Evolutionary conservation across 225 moss, liverwort and hornwort genomes (phyloP).

Genomic region (Pleurozium schreberi): DNA sequence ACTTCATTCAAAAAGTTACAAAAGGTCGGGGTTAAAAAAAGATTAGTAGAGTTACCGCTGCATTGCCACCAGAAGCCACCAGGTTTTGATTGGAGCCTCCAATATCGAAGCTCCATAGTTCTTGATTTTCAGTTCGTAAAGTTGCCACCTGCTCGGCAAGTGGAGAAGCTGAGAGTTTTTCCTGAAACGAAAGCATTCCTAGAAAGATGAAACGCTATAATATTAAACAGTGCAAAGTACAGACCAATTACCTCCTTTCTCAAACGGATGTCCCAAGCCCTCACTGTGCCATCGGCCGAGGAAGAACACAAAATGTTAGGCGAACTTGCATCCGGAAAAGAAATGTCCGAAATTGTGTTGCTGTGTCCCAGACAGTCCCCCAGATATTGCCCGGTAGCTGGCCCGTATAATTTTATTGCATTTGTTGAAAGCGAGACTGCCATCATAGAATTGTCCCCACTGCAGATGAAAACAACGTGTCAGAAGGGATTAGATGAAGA

Average conservation of each 20-base stretch:
- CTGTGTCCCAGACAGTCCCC: slow-evolving; percentile 77
- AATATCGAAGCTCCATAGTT: slow-evolving; percentile 82
- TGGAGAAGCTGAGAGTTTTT: neutral
- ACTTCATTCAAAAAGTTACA: neutral
- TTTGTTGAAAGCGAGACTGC: slow-evolving; percentile 95
- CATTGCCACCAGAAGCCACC: slow-evolving; percentile 74
- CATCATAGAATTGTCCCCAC: slow-evolving; percentile 68
- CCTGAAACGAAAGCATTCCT: neutral
- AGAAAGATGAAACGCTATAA: neutral
- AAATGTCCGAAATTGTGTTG: slow-evolving; percentile 61
- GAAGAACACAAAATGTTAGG: slow-evolving; percentile 77
- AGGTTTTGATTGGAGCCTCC: slow-evolving; percentile 52
- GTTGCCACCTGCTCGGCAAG: slow-evolving; percentile 40
- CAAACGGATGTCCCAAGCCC: slow-evolving; percentile 72
- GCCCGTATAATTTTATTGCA: slow-evolving; percentile 71
- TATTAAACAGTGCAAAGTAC: neutral
- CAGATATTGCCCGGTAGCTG: slow-evolving; percentile 59
- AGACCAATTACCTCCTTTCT: slow-evolving; percentile 52
- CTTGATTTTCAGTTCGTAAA: slow-evolving; percentile 47
- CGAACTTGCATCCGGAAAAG: slow-evolving; percentile 62
- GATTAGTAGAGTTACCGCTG: slow-evolving; percentile 33
- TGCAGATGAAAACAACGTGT: neutral
- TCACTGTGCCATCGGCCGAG: slow-evolving; percentile 75
- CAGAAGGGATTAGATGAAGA: neutral
- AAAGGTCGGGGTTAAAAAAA: neutral